phyloP scores from a whole-genome alignment of 306 rosid genomes.

The Malus asiatica region DNA sequence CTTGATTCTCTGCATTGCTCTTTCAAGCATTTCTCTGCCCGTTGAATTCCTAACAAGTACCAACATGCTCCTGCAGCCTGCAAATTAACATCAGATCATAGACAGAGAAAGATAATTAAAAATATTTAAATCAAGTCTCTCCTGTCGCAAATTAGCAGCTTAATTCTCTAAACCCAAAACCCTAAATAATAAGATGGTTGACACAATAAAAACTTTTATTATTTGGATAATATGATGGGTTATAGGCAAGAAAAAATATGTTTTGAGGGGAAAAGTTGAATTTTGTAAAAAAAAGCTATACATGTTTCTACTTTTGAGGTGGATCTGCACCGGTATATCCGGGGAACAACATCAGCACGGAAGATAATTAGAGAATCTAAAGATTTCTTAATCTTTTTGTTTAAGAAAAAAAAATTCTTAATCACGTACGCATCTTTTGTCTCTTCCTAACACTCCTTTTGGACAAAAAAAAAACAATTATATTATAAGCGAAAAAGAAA shows the following conservation, averaged over 20 bases:
- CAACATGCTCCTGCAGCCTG: constrained; percentile 99
- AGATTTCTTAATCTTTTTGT: background rate
- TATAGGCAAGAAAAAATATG: too few relatives aligned
- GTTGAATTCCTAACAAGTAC: constrained; percentile 84
- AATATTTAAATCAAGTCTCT: background rate
- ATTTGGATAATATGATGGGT: too few relatives aligned
- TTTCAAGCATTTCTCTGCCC: constrained; percentile 63
- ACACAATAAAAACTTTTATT: background rate
- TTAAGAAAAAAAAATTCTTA: too few relatives aligned
- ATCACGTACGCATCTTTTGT: too few relatives aligned
- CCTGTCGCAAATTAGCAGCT: too few relatives aligned
- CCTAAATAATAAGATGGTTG: background rate
- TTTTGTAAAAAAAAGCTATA: too few relatives aligned
- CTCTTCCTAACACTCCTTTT: too few relatives aligned
- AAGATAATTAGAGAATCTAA: background rate
- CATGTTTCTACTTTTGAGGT: too few relatives aligned
- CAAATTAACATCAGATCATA: background rate
- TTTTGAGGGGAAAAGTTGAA: too few relatives aligned
- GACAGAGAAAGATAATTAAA: background rate
- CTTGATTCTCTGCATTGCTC: constrained; percentile 46
- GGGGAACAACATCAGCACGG: background rate
- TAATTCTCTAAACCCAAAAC: background rate
- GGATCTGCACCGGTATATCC: too few relatives aligned
- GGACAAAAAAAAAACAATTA: too few relatives aligned
- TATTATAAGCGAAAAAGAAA: too few relatives aligned